Conservation (phyloP, 2,329 filamentous ascomycete species). For the Acrodontium crateriforme region DNA sequence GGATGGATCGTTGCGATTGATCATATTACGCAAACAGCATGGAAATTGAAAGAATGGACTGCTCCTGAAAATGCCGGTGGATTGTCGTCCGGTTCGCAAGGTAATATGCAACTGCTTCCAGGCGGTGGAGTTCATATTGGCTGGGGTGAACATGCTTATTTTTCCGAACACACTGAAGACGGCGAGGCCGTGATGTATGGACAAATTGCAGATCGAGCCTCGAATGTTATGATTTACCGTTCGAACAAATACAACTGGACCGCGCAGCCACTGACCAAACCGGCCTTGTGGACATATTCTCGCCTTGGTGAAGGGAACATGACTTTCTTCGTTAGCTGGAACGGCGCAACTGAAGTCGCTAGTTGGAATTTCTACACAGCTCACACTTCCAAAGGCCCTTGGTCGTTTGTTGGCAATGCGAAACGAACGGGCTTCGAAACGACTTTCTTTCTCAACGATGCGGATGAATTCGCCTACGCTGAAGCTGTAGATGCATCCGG, state of each 20-base stretch:
- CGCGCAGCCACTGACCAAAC: conserved; percentile 31
- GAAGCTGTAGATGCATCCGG: conserved; percentile 21
- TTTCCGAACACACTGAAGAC: conserved; percentile 32
- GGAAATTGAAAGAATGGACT: conserved; percentile 33
- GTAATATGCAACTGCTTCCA: conserved; percentile 40
- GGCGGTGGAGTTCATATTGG: conserved; percentile 42
- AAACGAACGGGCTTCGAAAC: conserved; percentile 33
- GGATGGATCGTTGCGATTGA: conserved; percentile 36
- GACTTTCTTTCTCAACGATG: conserved; percentile 12
- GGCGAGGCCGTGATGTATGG: conserved; percentile 40
- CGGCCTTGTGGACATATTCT: conserved; percentile 24
- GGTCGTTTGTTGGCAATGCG: conserved; percentile 25
- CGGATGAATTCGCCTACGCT: conserved; percentile 18
- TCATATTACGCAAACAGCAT: conserved; percentile 29
- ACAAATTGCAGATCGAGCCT: conserved; percentile 29
- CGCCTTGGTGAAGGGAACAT: conserved; percentile 11
- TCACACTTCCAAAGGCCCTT: conserved; percentile 22
- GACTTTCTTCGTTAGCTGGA: conserved; percentile 41
- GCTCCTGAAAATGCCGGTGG: conserved; percentile 31
- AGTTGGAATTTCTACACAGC: conserved; percentile 38
- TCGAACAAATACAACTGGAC: conserved; percentile 42
- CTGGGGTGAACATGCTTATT: conserved; percentile 37
- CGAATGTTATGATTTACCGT: conserved; percentile 39
- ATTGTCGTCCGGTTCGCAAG: conserved; percentile 38
- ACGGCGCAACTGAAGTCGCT: conserved; percentile 35